Evolutionary conservation across 2,329 filamentous ascomycete species (phyloP).

Genomic region (Fonsecaea nubica): DNA sequence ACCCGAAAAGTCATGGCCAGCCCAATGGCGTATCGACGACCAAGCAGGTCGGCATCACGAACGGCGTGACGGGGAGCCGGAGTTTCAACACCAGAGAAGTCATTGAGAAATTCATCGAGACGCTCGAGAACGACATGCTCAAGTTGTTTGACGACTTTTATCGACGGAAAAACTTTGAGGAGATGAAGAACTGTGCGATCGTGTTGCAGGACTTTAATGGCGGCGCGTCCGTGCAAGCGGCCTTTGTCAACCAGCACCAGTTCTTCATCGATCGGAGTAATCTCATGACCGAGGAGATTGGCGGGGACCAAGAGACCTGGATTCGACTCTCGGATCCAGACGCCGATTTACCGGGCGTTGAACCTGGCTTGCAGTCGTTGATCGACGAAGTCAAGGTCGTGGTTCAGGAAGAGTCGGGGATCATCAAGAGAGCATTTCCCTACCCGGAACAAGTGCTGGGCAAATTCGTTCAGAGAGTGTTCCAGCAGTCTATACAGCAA

Average conservation of each 20-base stretch:
- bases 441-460: slow-evolving; percentile 93
- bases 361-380: slow-evolving; percentile 88
- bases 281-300: slow-evolving; percentile 83
- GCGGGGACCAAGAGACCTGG: slow-evolving; percentile 71
- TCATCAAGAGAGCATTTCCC: slow-evolving; percentile 95
- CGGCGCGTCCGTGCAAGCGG: slow-evolving; percentile 89
- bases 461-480: slow-evolving; percentile 93
- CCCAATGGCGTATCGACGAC: slow-evolving; percentile 43
- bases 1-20: slow-evolving; percentile 73
- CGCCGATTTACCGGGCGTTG: slow-evolving; percentile 85
- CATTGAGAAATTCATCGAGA: slow-evolving; percentile 96
- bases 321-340: slow-evolving; percentile 94
- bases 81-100: slow-evolving; percentile 77
- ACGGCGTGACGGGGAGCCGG: slow-evolving; percentile 51
- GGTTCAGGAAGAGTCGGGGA: slow-evolving; percentile 94
- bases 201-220: slow-evolving; percentile 96
- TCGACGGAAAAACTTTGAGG: slow-evolving; percentile 90
- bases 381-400: slow-evolving; percentile 94
- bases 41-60: slow-evolving; percentile 58
- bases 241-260: slow-evolving; percentile 98
- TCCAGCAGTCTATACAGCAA: slow-evolving; percentile 98
- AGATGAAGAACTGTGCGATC: slow-evolving; percentile 96
- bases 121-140: slow-evolving; percentile 89
- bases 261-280: slow-evolving; percentile 98
- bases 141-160: slow-evolving; percentile 99